Evolutionary conservation across 1,139 yeast species (phyloP).

Genomic region (Candida mesenterica): DNA sequence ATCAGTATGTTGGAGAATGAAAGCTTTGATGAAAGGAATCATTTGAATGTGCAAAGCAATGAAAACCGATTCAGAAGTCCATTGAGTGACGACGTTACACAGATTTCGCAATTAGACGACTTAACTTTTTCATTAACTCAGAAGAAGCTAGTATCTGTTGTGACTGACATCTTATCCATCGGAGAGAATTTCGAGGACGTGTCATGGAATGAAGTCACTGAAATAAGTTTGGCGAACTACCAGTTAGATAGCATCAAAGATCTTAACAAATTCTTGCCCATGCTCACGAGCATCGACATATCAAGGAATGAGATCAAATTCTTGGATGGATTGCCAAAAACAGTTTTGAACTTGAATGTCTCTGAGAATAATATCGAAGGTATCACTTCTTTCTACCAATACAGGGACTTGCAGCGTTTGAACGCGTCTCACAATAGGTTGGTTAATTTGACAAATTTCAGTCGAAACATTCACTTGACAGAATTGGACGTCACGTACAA

Average conservation of each 20-base stretch:
- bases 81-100: conserved; percentile 35
- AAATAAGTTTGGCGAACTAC: conserved; percentile 33
- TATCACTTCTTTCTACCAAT: conserved; percentile 40
- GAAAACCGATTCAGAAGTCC: conserved; percentile 16
- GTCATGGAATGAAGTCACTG: conserved; percentile 43
- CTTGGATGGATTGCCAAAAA: conserved; percentile 47
- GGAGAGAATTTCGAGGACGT: conserved; percentile 22
- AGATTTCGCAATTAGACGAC: conserved; percentile 43
- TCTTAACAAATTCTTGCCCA: conserved; percentile 45
- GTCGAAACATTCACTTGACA: conserved; percentile 37
- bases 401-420: conserved; percentile 43
- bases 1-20: conserved; percentile 5
- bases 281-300: conserved; percentile 36
- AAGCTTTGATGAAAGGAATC: conserved; percentile 6
- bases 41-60: neutral
- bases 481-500: conserved; percentile 34
- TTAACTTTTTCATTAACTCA: conserved; percentile 51
- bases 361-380: conserved; percentile 40
- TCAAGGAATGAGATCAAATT: conserved; percentile 43
- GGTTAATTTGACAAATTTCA: conserved; percentile 30
- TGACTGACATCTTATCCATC: conserved; percentile 43
- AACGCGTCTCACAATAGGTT: conserved; percentile 40
- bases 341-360: conserved; percentile 36
- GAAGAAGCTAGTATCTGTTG: conserved; percentile 42
- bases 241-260: conserved; percentile 43